Conservation (phyloP, 2,329 filamentous ascomycete species). For the Onygenales sp. region DNA sequence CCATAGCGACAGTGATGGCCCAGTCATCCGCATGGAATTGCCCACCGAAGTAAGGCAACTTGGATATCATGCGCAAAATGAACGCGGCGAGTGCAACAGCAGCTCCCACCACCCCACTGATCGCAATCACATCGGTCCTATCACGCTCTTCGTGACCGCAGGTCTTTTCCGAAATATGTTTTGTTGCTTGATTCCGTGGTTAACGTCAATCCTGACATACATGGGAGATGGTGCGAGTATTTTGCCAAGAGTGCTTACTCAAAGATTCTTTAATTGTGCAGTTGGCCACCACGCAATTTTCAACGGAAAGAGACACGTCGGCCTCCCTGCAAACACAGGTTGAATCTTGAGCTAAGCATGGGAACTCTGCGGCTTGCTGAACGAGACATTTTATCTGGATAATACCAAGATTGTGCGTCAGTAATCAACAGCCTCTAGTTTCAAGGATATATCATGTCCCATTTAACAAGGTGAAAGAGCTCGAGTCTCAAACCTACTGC, state of each 20-base stretch:
- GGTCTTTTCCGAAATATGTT: neutral
- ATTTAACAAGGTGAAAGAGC: neutral
- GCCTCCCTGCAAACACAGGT: neutral
- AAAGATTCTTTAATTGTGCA: neutral
- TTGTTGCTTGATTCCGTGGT: neutral
- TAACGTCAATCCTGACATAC: neutral
- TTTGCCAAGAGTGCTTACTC: neutral
- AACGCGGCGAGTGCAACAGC: neutral
- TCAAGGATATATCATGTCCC: neutral
- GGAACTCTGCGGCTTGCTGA: neutral
- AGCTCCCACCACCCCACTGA: neutral
- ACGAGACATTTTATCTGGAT: neutral
- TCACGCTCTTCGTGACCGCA: neutral
- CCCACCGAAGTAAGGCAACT: neutral
- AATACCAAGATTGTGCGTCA: neutral
- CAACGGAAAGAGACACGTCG: neutral
- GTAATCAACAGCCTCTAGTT: neutral
- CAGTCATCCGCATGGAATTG: constrained; percentile 1
- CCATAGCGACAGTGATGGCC: neutral
- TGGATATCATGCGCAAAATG: neutral
- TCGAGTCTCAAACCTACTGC: neutral
- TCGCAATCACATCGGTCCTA: neutral
- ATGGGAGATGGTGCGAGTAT: too few species aligned
- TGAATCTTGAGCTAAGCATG: neutral
- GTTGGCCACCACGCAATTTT: neutral